Conservation (phyloP, 2,329 filamentous ascomycete genomes). For the Colletotrichum truncatum region DNA sequence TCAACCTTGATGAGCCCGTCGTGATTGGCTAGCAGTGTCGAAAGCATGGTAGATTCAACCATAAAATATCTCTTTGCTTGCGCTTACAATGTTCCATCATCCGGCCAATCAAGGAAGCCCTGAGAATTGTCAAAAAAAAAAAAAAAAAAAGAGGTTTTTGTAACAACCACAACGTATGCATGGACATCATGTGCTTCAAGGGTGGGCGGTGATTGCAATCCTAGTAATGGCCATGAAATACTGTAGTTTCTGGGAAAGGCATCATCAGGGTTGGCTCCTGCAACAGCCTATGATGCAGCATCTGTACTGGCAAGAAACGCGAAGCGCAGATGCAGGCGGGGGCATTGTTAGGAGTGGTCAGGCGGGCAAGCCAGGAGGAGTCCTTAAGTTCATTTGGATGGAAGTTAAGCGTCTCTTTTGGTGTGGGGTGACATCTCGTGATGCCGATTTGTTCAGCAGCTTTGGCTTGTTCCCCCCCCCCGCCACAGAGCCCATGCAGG, state of each 20-base stretch:
- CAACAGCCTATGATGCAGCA: constrained; percentile 14
- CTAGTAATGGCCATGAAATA: background rate
- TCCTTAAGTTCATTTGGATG: background rate
- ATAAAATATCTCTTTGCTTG: background rate
- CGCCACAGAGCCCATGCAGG: constrained; percentile 15
- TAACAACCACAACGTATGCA: background rate
- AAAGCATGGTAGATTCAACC: background rate
- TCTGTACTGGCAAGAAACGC: constrained; percentile 15
- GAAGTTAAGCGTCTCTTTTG: background rate
- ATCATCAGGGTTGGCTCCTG: constrained; percentile 12
- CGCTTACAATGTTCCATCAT: background rate
- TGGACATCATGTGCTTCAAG: background rate
- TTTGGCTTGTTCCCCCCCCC: constrained; percentile 9
- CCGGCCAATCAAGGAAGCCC: background rate
- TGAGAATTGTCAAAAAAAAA: background rate
- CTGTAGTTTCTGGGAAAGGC: background rate
- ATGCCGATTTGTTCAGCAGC: constrained; percentile 16
- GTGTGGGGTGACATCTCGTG: constrained; percentile 19
- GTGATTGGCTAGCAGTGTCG: background rate
- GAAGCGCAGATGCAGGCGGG: constrained; percentile 6
- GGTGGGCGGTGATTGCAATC: background rate
- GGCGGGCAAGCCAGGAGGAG: background rate
- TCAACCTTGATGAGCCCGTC: background rate
- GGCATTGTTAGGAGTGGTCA: constrained; percentile 12
- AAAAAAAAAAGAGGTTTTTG: background rate